Conservation (phyloP, 805 yeast genomes). For the Lipomyces lipofer region DNA sequence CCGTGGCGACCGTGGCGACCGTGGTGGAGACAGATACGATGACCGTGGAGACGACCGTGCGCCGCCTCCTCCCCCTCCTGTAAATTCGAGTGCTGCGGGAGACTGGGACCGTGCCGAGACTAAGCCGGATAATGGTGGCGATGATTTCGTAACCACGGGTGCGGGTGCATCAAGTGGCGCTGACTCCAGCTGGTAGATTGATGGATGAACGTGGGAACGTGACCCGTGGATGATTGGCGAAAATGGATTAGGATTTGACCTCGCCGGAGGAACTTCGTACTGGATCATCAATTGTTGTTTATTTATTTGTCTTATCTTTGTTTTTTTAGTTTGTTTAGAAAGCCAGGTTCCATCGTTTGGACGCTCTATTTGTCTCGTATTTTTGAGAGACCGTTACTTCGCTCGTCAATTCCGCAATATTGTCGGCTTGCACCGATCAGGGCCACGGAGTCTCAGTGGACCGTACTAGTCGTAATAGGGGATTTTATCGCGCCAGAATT, state of each 20-base stretch:
- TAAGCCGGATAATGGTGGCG: conserved; percentile 1
- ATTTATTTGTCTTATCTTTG: background rate
- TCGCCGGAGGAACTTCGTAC: too few relatives aligned
- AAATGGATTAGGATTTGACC: too few relatives aligned
- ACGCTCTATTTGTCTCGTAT: background rate
- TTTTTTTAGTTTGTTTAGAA: too few relatives aligned
- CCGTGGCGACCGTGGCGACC: conserved; percentile 36
- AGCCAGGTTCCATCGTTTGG: too few relatives aligned
- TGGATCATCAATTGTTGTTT: background rate
- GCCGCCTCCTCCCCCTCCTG: conserved; percentile 22
- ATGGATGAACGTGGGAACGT: background rate
- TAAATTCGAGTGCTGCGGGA: conserved; percentile 7
- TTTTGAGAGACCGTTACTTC: too few relatives aligned
- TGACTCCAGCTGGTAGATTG: conserved; percentile 14
- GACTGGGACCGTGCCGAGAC: conserved; percentile 16
- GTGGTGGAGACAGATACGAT: conserved; percentile 28
- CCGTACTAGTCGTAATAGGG: too few relatives aligned
- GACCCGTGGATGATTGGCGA: background rate
- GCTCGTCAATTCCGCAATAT: too few relatives aligned
- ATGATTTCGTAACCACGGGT: conserved; percentile 2
- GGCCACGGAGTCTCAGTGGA: too few relatives aligned
- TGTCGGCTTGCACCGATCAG: too few relatives aligned
- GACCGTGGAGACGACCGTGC: conserved; percentile 29
- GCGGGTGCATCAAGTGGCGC: too few relatives aligned
- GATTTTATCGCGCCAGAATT: too few relatives aligned